Percentiles rank a stretch among this genome's conserved stretches.
phyloP scores from a whole-genome alignment of 208 protist species.

The Lotmaria passim region DNA sequence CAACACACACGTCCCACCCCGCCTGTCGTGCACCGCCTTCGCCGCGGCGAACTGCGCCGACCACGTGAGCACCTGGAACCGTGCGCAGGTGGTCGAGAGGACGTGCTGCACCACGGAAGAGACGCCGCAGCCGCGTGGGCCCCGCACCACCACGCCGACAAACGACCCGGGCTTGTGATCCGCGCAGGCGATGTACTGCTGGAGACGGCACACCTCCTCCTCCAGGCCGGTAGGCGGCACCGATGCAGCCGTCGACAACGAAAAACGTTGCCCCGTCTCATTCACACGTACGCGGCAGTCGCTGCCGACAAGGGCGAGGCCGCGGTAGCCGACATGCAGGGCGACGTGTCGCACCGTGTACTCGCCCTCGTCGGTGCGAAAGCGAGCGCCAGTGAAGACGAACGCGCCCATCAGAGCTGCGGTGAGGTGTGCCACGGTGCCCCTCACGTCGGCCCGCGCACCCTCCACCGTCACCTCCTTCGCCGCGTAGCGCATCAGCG shows the following conservation, averaged over 20 bases:
- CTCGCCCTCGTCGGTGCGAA: constrained; percentile 39
- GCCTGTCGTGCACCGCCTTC: constrained; percentile 9
- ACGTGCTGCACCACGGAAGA: constrained; percentile 39
- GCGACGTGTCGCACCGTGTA: constrained; percentile 61
- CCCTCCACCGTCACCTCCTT: constrained; percentile 36
- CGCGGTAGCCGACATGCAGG: constrained; percentile 54
- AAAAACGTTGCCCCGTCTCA: constrained; percentile 10
- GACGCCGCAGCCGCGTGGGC: constrained; percentile 63
- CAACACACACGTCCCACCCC: constrained; percentile 36
- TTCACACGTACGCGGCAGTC: constrained; percentile 69
- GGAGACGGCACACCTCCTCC: constrained; percentile 32
- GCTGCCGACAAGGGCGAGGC: constrained; percentile 53
- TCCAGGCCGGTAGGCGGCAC: constrained; percentile 47
- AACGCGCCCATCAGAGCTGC: constrained; percentile 57
- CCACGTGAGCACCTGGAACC: constrained; percentile 46
- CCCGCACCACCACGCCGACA: constrained; percentile 52
- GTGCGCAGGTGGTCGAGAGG: constrained; percentile 9
- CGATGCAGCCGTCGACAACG: too few species aligned
- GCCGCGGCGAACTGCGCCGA: constrained; percentile 29
- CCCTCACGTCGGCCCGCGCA: constrained; percentile 16
- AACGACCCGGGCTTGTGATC: constrained; percentile 26
- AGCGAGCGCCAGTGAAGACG: constrained; percentile 46
- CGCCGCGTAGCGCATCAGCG: constrained; percentile 19
- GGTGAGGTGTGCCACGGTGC: constrained; percentile 43
- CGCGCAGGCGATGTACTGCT: constrained; percentile 32